Percentiles rank a stretch among this genome's conserved stretches.
Evolutionary conservation across 257 asterid genomes (phyloP).

Genomic region (Primulina huaijiensis): DNA sequence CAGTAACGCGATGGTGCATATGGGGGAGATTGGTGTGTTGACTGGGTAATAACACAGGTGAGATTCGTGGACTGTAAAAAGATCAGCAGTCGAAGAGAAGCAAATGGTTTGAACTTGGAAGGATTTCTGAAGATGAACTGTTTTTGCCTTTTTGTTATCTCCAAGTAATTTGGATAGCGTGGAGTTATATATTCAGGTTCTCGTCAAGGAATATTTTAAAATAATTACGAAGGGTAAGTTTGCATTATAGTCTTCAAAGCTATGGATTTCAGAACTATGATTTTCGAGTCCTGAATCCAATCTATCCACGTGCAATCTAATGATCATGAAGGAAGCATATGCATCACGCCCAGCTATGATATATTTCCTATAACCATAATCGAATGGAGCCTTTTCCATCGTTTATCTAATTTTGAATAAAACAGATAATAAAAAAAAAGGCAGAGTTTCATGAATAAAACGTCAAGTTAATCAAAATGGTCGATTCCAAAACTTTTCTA

Average conservation of each 20-base stretch:
- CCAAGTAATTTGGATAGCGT: neutral
- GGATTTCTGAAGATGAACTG: neutral
- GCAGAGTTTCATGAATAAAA: slow-evolving; percentile 24
- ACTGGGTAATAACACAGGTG: slow-evolving; percentile 50
- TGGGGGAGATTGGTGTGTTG: slow-evolving; percentile 51
- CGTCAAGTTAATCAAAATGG: slow-evolving; percentile 12
- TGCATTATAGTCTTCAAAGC: too few relatives aligned
- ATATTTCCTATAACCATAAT: neutral
- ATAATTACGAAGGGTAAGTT: too few relatives aligned
- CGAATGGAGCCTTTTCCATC: too few relatives aligned
- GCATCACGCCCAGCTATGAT: neutral
- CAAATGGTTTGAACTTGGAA: neutral
- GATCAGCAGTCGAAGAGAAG: slow-evolving; percentile 30
- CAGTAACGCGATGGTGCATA: slow-evolving; percentile 49
- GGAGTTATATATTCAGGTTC: neutral
- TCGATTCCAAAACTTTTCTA: slow-evolving; percentile 28
- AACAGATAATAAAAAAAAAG: neutral
- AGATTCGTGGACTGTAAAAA: slow-evolving; percentile 62
- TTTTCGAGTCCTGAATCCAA: too few relatives aligned
- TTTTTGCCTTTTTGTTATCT: neutral
- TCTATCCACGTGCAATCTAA: too few relatives aligned
- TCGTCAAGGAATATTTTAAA: neutral
- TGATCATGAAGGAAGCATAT: too few relatives aligned
- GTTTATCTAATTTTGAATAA: neutral
- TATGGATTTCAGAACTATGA: too few relatives aligned